Base-by-base conservation (phyloP, 2,329 filamentous ascomycete genomes). In the Elsinoe perseae region DNA sequence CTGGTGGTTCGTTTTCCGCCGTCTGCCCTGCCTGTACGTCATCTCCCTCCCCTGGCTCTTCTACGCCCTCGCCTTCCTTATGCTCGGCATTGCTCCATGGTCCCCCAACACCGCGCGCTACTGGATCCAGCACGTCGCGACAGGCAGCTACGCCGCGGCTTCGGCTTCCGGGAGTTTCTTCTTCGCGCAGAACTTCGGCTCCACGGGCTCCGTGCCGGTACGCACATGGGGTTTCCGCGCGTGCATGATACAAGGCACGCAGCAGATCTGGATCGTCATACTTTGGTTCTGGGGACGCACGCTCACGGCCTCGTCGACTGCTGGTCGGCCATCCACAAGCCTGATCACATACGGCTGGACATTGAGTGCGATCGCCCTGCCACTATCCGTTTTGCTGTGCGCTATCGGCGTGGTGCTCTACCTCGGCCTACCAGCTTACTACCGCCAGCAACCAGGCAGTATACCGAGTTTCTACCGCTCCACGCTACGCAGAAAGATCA, bases 181-280 rank as follows among this genome's bases (percentile, higher is more conserved):
- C 71, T 86, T 86, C 63, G 78, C 82, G 1, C 75, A 85, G 50
- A 86, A 86, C 67, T 85, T 85, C 63, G 82, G 82, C 57, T 66
- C 63, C 50, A 64, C 65, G 9, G 67, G 69, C 40, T 81, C 81
- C 46, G 77, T 79, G 2, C 80, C 82, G 5, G 78, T 84, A 42
- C 82, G 80, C 64, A 75, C 80, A 32, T 85, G 82, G 82, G 81
- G 83, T n/a, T 83, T 81, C 69, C 77, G 83, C 57, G 83, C 83
- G 14, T 83, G 82, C 63, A 67, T 81, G 10, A 83, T 86, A 53
- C 81, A 85, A 65, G 83, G 83, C 40, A 82, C 81, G 5, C 83
- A 85, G 63, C 83, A 86, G 64, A 72, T 83, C 60, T 86, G 85
- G 66, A 76, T 84, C 52, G 77, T 82, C 21, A 79, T 76, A 5